Conservation (phyloP, 169 alveolate genomes). For the Plasmodium knowlesi region DNA sequence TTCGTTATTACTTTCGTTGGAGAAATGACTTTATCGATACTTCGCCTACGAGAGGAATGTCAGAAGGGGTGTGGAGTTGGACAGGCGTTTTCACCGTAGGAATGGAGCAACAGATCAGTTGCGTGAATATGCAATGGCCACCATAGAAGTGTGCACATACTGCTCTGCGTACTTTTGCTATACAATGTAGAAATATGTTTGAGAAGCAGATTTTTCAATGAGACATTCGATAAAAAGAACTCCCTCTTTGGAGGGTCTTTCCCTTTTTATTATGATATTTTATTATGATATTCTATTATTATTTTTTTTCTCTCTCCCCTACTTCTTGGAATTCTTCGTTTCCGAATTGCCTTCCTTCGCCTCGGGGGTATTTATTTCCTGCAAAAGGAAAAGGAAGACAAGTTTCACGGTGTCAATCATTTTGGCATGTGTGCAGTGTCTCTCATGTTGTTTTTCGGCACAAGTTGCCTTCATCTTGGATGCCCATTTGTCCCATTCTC, state of each 20-base stretch:
- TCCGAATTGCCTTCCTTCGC: constrained; percentile 34
- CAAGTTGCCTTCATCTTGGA: neutral
- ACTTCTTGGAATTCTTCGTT: constrained; percentile 57
- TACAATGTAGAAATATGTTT: neutral
- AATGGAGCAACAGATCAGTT: neutral
- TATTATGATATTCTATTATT: too few species aligned
- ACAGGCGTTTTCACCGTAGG: neutral
- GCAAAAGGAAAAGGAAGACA: neutral
- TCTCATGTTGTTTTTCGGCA: neutral
- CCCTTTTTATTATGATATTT: neutral
- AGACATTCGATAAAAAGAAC: neutral
- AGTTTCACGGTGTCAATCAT: neutral
- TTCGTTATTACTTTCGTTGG: constrained; percentile 16
- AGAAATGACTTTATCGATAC: constrained; percentile 28
- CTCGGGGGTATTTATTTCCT: constrained; percentile 21
- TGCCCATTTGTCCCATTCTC: neutral
- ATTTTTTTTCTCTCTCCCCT: neutral
- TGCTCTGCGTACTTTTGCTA: neutral
- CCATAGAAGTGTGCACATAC: neutral
- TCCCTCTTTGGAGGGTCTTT: neutral
- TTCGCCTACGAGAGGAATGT: constrained; percentile 19
- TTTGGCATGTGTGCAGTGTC: neutral
- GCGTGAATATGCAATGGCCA: neutral
- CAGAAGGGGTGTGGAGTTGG: neutral
- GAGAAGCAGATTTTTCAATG: neutral